phyloP scores from a whole-genome alignment of 1,284 basidiomycete species.

The Ganoderma sinense region DNA sequence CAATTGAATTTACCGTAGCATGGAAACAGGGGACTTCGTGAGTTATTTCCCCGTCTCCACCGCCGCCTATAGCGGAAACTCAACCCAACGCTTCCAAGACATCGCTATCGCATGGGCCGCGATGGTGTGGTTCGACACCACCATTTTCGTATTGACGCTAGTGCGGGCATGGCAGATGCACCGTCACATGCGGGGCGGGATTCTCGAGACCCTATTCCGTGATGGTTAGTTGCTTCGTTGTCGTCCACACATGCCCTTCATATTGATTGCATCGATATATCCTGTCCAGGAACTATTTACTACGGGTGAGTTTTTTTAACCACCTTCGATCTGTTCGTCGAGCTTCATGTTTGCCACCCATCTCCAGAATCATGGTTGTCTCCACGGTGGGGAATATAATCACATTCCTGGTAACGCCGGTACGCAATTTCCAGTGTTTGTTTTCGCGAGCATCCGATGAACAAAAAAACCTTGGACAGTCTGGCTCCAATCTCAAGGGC shows the following conservation, averaged over 20 bases:
- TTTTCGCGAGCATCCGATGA: neutral
- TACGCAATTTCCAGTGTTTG: neutral
- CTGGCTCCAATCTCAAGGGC: conserved; percentile 22
- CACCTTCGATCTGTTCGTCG: neutral
- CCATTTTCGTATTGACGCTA: conserved; percentile 28
- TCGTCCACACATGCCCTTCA: no score
- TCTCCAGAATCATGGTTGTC: conserved; percentile 30
- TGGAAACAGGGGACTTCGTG: no score
- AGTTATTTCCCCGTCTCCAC: no score
- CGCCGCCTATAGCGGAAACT: neutral
- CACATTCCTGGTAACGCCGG: conserved; percentile 32
- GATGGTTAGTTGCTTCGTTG: conserved; percentile 20
- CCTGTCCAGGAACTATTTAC: conserved; percentile 16
- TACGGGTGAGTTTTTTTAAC: conserved; percentile 1
- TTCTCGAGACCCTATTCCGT: conserved; percentile 29
- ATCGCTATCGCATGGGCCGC: conserved; percentile 24
- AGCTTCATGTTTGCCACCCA: neutral
- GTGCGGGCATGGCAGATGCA: conserved; percentile 22
- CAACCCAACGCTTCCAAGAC: conserved; percentile 6
- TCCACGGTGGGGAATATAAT: conserved; percentile 34
- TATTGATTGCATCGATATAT: neutral
- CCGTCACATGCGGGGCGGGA: conserved; percentile 16
- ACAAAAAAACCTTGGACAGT: neutral
- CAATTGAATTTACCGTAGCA: neutral
- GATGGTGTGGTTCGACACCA: conserved; percentile 31